These are phyloP conservation scores for Marasmius oreades DNA, from an alignment of 1,284 basidiomycete species.

Conservation along the genomic window DNA sequence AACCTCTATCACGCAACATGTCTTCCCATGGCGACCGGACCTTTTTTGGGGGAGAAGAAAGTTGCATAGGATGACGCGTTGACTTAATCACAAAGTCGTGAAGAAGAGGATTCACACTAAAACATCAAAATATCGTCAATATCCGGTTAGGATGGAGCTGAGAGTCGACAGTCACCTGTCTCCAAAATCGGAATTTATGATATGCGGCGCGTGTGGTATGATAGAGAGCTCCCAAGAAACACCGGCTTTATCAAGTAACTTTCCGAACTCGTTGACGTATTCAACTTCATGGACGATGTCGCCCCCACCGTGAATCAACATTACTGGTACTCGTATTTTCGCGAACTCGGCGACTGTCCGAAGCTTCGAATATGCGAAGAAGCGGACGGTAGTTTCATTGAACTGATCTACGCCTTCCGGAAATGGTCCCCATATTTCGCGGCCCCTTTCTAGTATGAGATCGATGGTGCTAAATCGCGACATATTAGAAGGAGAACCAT, in stretches of 20 bases:
- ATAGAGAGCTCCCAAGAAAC: constrained; percentile 24
- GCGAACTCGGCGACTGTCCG: constrained; percentile 1
- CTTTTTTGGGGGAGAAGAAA: neutral
- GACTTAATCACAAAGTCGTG: neutral
- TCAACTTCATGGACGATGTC: constrained; percentile 8
- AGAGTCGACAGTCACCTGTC: constrained; percentile 22
- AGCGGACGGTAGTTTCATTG: constrained; percentile 3
- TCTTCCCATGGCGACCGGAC: neutral
- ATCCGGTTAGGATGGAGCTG: neutral
- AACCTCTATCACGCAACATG: neutral
- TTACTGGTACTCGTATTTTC: constrained; percentile 13
- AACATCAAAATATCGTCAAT: neutral
- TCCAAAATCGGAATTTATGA: constrained; percentile 30
- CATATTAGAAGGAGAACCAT: neutral
- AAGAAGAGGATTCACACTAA: neutral
- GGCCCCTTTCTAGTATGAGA: neutral
- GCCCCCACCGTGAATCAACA: constrained; percentile 9
- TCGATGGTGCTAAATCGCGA: neutral
- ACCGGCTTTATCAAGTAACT: constrained; percentile 24
- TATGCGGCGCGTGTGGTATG: constrained; percentile 31
- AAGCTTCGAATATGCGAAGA: constrained; percentile 8
- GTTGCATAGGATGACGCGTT: neutral
- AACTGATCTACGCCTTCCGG: neutral
- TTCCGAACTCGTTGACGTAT: constrained; percentile 22
- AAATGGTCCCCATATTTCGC: neutral